Conservation (phyloP, 1,284 basidiomycete species). For the Lignosus rhinocerotis region DNA sequence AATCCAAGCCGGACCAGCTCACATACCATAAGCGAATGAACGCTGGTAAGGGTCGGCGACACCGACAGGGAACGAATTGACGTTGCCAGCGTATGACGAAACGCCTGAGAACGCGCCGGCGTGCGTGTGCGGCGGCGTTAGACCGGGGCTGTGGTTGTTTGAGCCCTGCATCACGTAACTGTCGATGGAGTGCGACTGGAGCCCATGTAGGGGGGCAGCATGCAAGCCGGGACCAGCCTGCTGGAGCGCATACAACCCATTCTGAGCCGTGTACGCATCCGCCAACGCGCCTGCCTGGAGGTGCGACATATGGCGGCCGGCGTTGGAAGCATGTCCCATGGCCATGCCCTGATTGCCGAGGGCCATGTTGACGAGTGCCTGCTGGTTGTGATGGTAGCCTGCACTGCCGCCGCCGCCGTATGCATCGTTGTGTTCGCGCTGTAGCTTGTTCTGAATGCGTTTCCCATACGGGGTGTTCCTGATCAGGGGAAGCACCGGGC, state of each 20-base stretch:
- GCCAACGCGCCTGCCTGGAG: slow-evolving; percentile 59
- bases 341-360: slow-evolving; percentile 58
- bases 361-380: slow-evolving; percentile 58
- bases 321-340: slow-evolving; percentile 35
- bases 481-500: slow-evolving; percentile 94
- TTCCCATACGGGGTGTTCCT: slow-evolving; percentile 98
- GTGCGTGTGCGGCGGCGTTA: slow-evolving; percentile 58
- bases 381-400: slow-evolving; percentile 57
- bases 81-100: slow-evolving; percentile 50
- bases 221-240: slow-evolving; percentile 46
- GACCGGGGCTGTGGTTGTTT: slow-evolving; percentile 58
- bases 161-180: slow-evolving; percentile 75
- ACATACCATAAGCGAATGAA: slow-evolving; percentile 79
- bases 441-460: slow-evolving; percentile 95
- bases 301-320: slow-evolving; percentile 54
- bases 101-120: slow-evolving; percentile 54
- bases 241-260: slow-evolving; percentile 54
- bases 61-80: slow-evolving; percentile 42
- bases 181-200: slow-evolving; percentile 69
- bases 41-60: slow-evolving; percentile 76
- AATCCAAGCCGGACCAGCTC: slow-evolving; percentile 32
- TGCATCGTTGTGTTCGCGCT: slow-evolving; percentile 85
- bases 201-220: slow-evolving; percentile 55
- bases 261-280: slow-evolving; percentile 68
- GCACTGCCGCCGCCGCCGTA: slow-evolving; percentile 49